Base-by-base conservation (phyloP, 441 rosid species). In the Arabidopsis hybrid region DNA sequence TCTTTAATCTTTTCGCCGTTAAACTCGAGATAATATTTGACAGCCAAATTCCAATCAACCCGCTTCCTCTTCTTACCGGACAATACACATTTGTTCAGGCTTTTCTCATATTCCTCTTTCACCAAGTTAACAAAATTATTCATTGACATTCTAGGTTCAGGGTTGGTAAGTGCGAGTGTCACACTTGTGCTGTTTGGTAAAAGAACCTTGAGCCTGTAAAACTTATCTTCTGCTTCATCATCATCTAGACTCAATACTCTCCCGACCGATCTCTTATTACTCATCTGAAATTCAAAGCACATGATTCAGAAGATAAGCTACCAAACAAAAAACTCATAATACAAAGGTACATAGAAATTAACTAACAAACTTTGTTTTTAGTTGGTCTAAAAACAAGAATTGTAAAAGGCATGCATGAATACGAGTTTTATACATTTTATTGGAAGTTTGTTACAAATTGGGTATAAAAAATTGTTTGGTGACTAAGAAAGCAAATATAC, bases 121-220 rank as follows among this genome's bases (percentile, higher is more conserved):
- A 85, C 83, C 62, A 61, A 7, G 0, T 17, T n/a, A 1, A 89
- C 42, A 32, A 89, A 89, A n/a, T 69, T 72, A 18, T 47, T 39
- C 26, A 84, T 36, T 0, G 64, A 1, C 74, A 91, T 84, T 4
- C 64, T 60, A 0, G 16, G 43, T 14, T 34, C 51, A 1, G 83
- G 79, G 9, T 84, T 45, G 1, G 64, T 46, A 17, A 88, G 6
- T 17, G 75, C 18, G 17, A 89, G 62, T 0, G 38, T 81, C 18
- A 91, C 83, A 2, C 82, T 74, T 39, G 83, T 65, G 52, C 88
- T 83, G 64, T 84, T 83, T 0, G 97, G 94, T 50, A 91, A 47
- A 8, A 89, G 69, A 6, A 88, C 52, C 72, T 82, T 83, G 57
- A 91, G 81, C 38, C 7, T 81, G 63, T 85, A 87, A 2, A 47